Conservation (phyloP, 306 rosid species). For the Begonia fuchsioides region DNA sequence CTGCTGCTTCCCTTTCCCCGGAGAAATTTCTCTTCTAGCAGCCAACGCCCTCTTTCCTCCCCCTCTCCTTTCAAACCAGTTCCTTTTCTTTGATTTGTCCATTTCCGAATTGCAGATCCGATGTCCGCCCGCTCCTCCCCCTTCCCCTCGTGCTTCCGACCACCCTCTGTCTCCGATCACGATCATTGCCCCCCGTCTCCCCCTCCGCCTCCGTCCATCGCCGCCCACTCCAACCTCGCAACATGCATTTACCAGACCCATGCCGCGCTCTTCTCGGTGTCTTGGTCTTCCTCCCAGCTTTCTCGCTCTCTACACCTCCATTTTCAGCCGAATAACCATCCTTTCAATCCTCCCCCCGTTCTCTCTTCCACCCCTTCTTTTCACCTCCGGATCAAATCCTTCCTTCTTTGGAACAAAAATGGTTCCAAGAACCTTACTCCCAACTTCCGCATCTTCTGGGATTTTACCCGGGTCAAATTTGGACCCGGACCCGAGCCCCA, state of each 20-base stretch:
- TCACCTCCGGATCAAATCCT: conserved; percentile 61
- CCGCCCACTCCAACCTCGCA: conserved; percentile 59
- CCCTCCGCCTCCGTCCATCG: conserved; percentile 16
- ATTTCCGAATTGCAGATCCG: neutral
- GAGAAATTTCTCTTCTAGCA: no score
- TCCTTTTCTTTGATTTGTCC: no score
- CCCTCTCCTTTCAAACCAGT: neutral
- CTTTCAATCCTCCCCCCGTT: conserved; percentile 4
- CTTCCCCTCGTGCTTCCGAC: conserved; percentile 51
- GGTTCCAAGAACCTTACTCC: conserved; percentile 53
- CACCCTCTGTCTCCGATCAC: conserved; percentile 20
- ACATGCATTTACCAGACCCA: conserved; percentile 67
- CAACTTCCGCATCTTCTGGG: conserved; percentile 48
- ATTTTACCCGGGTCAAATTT: conserved; percentile 47
- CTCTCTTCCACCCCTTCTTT: conserved; percentile 18
- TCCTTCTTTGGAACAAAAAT: conserved; percentile 71
- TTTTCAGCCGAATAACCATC: conserved; percentile 39
- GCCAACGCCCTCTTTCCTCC: neutral
- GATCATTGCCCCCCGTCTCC: conserved; percentile 13
- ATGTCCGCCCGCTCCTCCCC: conserved; percentile 39
- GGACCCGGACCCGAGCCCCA: conserved; percentile 58
- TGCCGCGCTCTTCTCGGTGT: conserved; percentile 44
- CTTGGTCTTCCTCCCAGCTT: conserved; percentile 73
- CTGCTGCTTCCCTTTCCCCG: no score
- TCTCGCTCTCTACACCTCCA: conserved; percentile 66